Percentiles rank a stretch among this genome's conserved stretches.
Conservation (phyloP, 2,329 filamentous ascomycete species). For the Tolypocladium tropicale region DNA sequence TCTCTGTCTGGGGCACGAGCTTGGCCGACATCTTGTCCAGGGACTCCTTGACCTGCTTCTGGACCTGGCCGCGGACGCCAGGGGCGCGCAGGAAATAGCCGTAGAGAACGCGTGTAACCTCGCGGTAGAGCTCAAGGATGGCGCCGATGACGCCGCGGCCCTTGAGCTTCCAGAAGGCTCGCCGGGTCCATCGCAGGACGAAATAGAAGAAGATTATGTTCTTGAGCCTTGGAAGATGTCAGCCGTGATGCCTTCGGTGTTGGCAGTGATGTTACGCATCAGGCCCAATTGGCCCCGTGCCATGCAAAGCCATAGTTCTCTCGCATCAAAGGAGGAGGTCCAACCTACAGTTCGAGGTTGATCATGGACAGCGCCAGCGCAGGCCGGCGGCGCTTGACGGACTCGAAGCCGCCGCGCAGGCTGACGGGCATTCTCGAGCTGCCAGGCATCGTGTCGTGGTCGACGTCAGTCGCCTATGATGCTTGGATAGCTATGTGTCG, state of each 20-base stretch:
- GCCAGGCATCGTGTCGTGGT: slow-evolving; percentile 44
- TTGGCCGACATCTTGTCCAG: slow-evolving; percentile 74
- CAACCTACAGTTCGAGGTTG: slow-evolving; percentile 58
- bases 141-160: slow-evolving; percentile 82
- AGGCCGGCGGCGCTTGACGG: slow-evolving; percentile 46
- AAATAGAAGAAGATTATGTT: slow-evolving; percentile 88
- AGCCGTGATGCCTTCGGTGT: not conserved
- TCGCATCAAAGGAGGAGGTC: not conserved
- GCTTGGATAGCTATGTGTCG: not conserved
- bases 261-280: not conserved
- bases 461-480: not conserved
- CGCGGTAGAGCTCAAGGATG: slow-evolving; percentile 61
- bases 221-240: slow-evolving; percentile 42
- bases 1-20: slow-evolving; percentile 64
- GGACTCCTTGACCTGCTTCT: slow-evolving; percentile 72
- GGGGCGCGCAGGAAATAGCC: slow-evolving; percentile 78
- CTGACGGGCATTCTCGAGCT: slow-evolving; percentile 62
- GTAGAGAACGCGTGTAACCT: slow-evolving; percentile 64
- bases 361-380: slow-evolving; percentile 47
- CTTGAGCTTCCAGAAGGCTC: slow-evolving; percentile 72
- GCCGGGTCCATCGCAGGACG: slow-evolving; percentile 71
- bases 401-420: slow-evolving; percentile 55
- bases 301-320: not conserved
- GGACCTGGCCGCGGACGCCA: slow-evolving; percentile 76
- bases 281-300: not conserved